These are phyloP conservation scores for Scheffersomyces stambukii DNA, from an alignment of 1,139 yeast species.

Conservation along the genomic window DNA sequence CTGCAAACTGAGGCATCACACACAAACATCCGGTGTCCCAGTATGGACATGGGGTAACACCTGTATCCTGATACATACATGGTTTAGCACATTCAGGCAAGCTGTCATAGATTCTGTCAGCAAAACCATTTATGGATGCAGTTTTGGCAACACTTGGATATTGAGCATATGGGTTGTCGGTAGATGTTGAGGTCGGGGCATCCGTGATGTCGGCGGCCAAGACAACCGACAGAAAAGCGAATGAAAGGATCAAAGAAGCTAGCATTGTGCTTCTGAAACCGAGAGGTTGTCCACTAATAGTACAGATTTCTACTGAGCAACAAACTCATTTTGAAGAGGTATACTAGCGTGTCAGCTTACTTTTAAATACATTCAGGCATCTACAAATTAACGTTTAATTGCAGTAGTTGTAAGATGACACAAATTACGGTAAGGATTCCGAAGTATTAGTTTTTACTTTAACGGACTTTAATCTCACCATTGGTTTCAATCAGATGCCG, in stretches of 20 bases:
- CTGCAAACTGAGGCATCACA: conserved; percentile 29
- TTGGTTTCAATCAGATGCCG: too few relatives aligned
- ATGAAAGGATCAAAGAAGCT: conserved; percentile 4
- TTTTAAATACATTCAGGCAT: not conserved
- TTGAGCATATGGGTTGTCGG: conserved; percentile 18
- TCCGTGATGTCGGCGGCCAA: conserved; percentile 6
- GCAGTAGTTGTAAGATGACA: not conserved
- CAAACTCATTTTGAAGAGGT: not conserved
- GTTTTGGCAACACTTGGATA: conserved; percentile 38
- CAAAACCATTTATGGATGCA: conserved; percentile 38
- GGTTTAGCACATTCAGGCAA: conserved; percentile 25
- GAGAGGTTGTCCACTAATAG: not conserved
- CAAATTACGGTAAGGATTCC: not conserved
- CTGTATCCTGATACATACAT: conserved; percentile 21
- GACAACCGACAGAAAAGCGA: conserved; percentile 6
- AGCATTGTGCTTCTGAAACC: conserved; percentile 1
- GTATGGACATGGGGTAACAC: conserved; percentile 33
- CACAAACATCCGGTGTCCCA: conserved; percentile 39
- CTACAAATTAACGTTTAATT: not conserved
- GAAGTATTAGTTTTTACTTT: too few relatives aligned
- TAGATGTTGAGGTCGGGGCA: conserved; percentile 6
- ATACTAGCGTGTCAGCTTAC: not conserved
- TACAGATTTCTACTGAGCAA: not conserved
- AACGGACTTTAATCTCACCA: too few relatives aligned
- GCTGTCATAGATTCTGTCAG: conserved; percentile 28